Evolutionary conservation across 179 eudicot genomes (phyloP).

Genomic region (Camellia oleifera): DNA sequence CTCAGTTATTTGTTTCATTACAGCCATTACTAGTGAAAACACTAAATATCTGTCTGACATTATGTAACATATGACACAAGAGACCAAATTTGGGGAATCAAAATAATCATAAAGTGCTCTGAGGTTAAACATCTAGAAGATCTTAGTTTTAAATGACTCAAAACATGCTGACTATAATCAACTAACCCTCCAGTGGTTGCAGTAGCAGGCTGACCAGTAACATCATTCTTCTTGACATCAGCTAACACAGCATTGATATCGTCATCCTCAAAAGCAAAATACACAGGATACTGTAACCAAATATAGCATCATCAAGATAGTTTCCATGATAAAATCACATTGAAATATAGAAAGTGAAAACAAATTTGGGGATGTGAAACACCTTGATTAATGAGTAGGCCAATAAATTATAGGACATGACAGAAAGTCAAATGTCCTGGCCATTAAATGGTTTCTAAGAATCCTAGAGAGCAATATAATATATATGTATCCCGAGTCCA

Average conservation of each 20-base stretch:
- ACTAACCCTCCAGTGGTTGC: slow-evolving; percentile 99
- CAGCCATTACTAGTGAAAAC: not conserved
- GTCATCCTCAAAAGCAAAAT: slow-evolving; percentile 90
- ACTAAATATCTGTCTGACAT: not conserved
- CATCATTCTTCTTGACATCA: slow-evolving; percentile 79
- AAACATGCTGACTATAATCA: no score
- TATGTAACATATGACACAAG: not conserved
- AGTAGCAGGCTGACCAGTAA: slow-evolving; percentile 88
- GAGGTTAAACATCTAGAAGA: no score
- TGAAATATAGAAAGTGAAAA: not conserved
- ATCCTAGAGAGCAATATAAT: not conserved
- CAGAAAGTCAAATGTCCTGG: not conserved
- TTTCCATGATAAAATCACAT: not conserved
- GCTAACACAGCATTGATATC: slow-evolving; percentile 65
- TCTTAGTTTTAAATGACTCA: no score
- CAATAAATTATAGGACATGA: not conserved
- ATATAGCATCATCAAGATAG: slow-evolving; percentile 19
- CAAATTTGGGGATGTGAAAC: not conserved
- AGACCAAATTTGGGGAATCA: not conserved
- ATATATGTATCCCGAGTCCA: not conserved
- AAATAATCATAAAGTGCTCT: no score
- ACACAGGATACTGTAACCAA: slow-evolving; percentile 90
- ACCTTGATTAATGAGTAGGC: not conserved
- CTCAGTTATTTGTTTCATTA: not conserved
- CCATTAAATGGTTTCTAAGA: not conserved